phyloP scores from a whole-genome alignment of 805 yeast genomes.

The Kuraishia hungarica region DNA sequence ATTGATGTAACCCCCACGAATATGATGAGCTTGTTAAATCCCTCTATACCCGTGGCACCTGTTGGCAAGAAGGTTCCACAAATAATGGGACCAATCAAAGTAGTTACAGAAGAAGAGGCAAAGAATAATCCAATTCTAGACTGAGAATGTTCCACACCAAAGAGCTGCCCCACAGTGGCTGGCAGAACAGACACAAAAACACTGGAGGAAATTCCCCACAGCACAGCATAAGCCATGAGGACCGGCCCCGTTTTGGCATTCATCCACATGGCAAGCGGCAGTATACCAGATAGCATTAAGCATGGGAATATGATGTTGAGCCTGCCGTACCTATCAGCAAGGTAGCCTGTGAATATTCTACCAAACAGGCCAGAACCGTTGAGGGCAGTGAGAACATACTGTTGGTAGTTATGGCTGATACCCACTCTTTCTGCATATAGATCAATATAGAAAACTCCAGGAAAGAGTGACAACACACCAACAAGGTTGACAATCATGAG shows the following conservation, averaged over 20 bases:
- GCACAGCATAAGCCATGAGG: constrained; percentile 16
- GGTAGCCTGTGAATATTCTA: constrained; percentile 35
- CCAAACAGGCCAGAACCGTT: constrained; percentile 41
- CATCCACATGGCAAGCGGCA: constrained; percentile 25
- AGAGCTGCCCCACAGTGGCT: constrained; percentile 24
- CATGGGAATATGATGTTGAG: constrained; percentile 27
- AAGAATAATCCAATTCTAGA: constrained; percentile 21
- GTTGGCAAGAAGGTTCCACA: constrained; percentile 25
- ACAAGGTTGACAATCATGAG: constrained; percentile 4
- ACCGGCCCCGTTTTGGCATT: constrained; percentile 13
- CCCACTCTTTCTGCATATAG: constrained; percentile 8
- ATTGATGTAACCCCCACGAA: constrained; percentile 18
- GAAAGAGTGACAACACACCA: constrained; percentile 21
- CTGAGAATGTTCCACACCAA: constrained; percentile 20
- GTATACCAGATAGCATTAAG: constrained; percentile 16
- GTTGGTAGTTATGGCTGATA: not conserved
- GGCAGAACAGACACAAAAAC: constrained; percentile 26
- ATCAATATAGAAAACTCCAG: constrained; percentile 19
- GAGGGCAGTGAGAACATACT: constrained; percentile 11
- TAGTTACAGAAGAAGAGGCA: constrained; percentile 19
- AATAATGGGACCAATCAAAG: constrained; percentile 25
- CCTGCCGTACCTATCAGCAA: constrained; percentile 41
- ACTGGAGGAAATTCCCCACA: constrained; percentile 28
- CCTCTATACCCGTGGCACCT: constrained; percentile 11
- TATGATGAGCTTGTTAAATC: constrained; percentile 21